Base-by-base conservation (phyloP, 306 rosid species). In the Lathyrus tuberosus region DNA sequence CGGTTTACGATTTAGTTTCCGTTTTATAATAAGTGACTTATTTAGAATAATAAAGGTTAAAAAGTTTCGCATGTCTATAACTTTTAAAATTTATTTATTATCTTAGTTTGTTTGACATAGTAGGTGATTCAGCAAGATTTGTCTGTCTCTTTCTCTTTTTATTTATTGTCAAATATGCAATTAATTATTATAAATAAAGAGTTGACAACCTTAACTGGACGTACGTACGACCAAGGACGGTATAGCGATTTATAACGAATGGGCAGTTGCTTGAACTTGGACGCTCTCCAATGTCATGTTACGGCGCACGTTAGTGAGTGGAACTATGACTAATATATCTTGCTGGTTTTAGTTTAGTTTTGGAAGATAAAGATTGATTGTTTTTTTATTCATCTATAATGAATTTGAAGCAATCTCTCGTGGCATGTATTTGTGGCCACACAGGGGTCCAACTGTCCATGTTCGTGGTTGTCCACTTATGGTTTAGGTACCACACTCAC, bases 161-260 rank as follows among this genome's bases (percentile, higher is more conserved):
- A 42, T 17, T 38, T 49, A 20, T 42, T 64, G 1, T 28, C 2
- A 15, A 10, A 43, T 11, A 53, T 30, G 17, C 42, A 53, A 20
- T 69, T 38, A 41, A 48, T 52, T 40, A 52, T 53, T 53, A 18
- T 12, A 37, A 18, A 52, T 24, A 10, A 35, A 53, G 24, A 17
- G 60, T 47, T 18, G 24, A 22, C 62, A 35, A 1, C n/a, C 61
- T 15, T 33, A 73, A 63, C 71, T 11, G 71, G 76, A 60, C 75
- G 86, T 74, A 78, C 86, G 86, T 74, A 78, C 78, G 76, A 73
- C 51, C 68, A 62, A 52, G 80, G 78, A 77, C 79, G 75, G 84
- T 76, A 26, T 15, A 22, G 46, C 8, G 12, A 15, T 12, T 3
- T 3, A 41, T 10, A 47, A n/a, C 52, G 8, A 47, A 14, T 6